Evolutionary conservation across 306 rosid species (phyloP).

Genomic region (Carpinus fangiana): DNA sequence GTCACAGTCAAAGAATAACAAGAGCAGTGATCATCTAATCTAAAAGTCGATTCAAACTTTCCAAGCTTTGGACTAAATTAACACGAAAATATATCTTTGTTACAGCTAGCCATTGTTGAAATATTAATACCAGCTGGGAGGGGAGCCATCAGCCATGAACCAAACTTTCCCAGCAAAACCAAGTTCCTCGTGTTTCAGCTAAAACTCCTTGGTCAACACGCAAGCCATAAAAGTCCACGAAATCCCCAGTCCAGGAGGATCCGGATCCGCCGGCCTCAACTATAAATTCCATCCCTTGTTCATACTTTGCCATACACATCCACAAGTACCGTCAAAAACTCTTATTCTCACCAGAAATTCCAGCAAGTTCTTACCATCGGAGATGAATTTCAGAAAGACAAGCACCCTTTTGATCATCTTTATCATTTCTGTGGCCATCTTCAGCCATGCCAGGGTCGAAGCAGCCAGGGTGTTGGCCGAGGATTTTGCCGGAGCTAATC

Average conservation of each 20-base stretch:
- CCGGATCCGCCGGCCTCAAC: no score
- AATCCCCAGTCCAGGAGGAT: no score
- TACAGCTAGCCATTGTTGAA: no score
- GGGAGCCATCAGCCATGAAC: no score
- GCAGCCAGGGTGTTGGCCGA: constrained; percentile 36
- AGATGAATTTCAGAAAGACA: background rate
- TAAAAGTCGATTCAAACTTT: no score
- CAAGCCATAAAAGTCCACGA: background rate
- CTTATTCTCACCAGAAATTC: background rate
- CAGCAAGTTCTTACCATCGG: background rate
- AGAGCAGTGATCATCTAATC: no score
- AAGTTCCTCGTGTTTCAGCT: background rate
- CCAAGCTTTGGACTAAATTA: no score
- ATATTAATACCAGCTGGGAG: no score
- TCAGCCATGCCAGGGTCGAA: constrained; percentile 21
- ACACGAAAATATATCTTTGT: no score
- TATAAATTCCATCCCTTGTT: background rate
- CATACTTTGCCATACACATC: background rate
- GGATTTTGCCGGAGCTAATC: background rate
- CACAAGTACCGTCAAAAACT: background rate
- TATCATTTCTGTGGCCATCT: background rate
- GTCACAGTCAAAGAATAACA: no score
- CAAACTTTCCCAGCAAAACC: background rate
- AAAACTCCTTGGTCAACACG: constrained; percentile 4
- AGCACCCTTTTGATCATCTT: background rate